phyloP scores from a whole-genome alignment of 164 flowering plant species.

The Taxillus chinensis region DNA sequence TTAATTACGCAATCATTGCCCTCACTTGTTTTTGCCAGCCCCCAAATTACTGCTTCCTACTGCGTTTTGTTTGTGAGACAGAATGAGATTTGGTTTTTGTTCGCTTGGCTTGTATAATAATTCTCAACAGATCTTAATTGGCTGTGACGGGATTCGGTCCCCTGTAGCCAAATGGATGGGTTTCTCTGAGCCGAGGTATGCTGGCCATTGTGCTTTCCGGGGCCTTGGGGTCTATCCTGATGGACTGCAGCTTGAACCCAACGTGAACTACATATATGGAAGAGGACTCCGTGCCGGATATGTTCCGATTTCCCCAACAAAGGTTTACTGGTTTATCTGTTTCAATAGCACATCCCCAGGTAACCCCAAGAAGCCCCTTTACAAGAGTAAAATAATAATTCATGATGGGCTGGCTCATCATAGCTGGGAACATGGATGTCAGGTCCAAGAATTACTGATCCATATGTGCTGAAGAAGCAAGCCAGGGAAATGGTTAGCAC shows the following conservation, averaged over 20 bases:
- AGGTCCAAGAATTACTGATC: conserved; percentile 71
- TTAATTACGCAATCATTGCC: too few species aligned
- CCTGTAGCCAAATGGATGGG: conserved; percentile 93
- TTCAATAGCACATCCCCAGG: conserved; percentile 81
- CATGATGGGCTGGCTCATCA: too few species aligned
- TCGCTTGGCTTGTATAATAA: too few species aligned
- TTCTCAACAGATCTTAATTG: conserved; percentile 54
- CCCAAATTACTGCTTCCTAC: too few species aligned
- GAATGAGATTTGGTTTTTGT: too few species aligned
- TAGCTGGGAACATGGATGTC: conserved; percentile 5
- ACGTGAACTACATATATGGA: conserved; percentile 70
- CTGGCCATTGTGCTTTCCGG: conserved; percentile 81
- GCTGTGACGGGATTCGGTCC: conserved; percentile 87
- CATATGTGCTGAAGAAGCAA: conserved; percentile 44
- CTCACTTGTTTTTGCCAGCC: too few species aligned
- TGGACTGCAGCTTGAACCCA: conserved; percentile 66
- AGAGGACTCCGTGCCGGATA: conserved; percentile 80
- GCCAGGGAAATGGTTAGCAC: conserved; percentile 41
- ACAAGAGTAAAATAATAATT: too few species aligned
- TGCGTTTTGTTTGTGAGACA: too few species aligned
- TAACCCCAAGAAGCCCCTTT: conserved; percentile 5
- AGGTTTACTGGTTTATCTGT: conserved; percentile 94
- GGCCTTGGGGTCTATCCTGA: conserved; percentile 66
- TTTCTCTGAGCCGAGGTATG: conserved; percentile 67
- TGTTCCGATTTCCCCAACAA: conserved; percentile 77